Conservation (phyloP, 1,139 yeast species). For the Blastobotrys elegans region DNA sequence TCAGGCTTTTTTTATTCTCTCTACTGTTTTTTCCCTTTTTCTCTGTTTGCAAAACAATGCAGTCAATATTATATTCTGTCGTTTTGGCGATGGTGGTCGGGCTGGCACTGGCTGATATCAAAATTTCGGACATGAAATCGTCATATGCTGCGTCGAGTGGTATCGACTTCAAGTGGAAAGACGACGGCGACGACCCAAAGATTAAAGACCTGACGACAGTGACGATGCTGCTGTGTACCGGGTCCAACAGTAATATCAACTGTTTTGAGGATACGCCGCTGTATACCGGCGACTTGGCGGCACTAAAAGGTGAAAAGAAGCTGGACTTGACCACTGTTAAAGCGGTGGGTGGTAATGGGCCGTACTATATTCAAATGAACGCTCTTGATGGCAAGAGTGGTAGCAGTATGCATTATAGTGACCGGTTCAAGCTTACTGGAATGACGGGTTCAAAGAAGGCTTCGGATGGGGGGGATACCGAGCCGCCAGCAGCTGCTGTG, state of each 20-base stretch:
- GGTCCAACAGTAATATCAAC: constrained; percentile 48
- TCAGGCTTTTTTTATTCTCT: not conserved
- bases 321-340: constrained; percentile 38
- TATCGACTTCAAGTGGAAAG: constrained; percentile 58
- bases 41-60: not conserved
- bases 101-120: constrained; percentile 48
- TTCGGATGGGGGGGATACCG: constrained; percentile 38
- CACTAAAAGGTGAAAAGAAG: constrained; percentile 26
- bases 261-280: constrained; percentile 38
- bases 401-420: constrained; percentile 64
- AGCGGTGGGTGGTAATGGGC: constrained; percentile 52
- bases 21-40: not conserved
- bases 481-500: constrained; percentile 39
- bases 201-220: constrained; percentile 43
- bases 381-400: constrained; percentile 41
- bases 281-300: constrained; percentile 27
- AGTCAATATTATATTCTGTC: not conserved
- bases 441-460: constrained; percentile 58
- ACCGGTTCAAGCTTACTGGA: constrained; percentile 58
- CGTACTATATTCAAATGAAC: constrained; percentile 64
- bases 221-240: constrained; percentile 63
- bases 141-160: constrained; percentile 48
- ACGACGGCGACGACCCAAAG: constrained; percentile 46
- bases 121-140: constrained; percentile 48
- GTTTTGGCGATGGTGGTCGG: not conserved